Percentiles rank a stretch among this genome's conserved stretches.
These are phyloP conservation scores for Chytriomyces sp. DNA, from an alignment of 192 early-diverging fungal species.

Conservation along the genomic window DNA sequence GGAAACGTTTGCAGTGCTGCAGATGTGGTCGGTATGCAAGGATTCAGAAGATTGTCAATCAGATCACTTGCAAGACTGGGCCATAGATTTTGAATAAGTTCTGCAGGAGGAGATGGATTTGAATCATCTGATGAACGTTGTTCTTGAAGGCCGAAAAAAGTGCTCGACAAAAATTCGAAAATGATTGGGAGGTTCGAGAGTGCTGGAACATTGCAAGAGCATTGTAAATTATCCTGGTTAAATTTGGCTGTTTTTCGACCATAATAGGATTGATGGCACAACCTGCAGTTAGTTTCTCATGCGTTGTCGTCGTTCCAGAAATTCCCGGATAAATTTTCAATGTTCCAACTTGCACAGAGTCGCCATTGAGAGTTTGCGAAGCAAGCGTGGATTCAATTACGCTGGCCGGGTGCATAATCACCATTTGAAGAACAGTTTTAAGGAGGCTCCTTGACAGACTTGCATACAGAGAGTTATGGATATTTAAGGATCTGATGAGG, in stretches of 20 bases:
- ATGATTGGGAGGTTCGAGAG: not conserved
- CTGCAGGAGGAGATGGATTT: slow-evolving; percentile 3
- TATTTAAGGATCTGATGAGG: slow-evolving; percentile 6
- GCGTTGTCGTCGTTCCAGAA: not conserved
- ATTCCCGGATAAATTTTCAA: not conserved
- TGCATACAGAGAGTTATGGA: slow-evolving; percentile 12
- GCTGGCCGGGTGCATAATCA: not conserved
- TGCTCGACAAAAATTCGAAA: slow-evolving; percentile 1
- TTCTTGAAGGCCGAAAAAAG: slow-evolving; percentile 3
- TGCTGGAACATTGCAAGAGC: not conserved
- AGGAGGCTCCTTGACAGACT: slow-evolving; percentile 11
- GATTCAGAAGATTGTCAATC: slow-evolving; percentile 15
- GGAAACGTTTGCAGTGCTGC: slow-evolving; percentile 5
- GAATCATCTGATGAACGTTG: not conserved
- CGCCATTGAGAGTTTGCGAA: not conserved
- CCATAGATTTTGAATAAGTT: slow-evolving; percentile 17
- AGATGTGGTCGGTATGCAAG: slow-evolving; percentile 16
- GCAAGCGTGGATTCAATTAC: not conserved
- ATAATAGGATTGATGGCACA: too few relatives aligned
- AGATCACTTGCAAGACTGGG: slow-evolving; percentile 5
- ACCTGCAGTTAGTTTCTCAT: too few relatives aligned
- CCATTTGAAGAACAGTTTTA: not conserved
- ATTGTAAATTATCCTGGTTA: too few relatives aligned
- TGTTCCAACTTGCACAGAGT: not conserved
- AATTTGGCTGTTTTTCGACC: too few relatives aligned